Evolutionary conservation across 2,329 filamentous ascomycete genomes (phyloP).

Genomic region (Ophiostoma triangulosporum): DNA sequence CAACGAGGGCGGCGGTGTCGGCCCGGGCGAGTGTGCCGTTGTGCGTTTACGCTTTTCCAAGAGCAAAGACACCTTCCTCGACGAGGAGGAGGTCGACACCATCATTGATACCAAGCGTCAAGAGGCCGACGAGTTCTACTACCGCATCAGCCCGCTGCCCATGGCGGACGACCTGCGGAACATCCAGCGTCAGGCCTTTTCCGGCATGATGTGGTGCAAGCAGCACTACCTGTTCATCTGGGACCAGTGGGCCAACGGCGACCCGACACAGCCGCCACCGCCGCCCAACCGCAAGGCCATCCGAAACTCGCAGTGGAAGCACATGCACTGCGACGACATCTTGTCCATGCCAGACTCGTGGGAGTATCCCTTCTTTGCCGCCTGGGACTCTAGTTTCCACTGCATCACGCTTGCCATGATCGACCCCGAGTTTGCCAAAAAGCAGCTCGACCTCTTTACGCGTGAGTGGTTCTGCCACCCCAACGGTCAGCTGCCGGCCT

Average conservation of each 20-base stretch:
- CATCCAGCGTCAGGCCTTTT: constrained; percentile 86
- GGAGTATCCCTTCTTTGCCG: constrained; percentile 97
- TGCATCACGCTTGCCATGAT: constrained; percentile 95
- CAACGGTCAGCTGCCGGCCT: constrained; percentile 83
- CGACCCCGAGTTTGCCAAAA: constrained; percentile 94
- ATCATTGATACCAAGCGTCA: constrained; percentile 71
- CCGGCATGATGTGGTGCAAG: constrained; percentile 98
- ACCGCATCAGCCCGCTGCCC: constrained; percentile 78
- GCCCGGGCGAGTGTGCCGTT: constrained; percentile 84
- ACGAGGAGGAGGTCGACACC: constrained; percentile 87
- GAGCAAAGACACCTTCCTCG: constrained; percentile 62
- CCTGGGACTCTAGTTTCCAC: constrained; percentile 95
- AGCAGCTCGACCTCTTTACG: constrained; percentile 90
- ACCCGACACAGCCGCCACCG: constrained; percentile 76
- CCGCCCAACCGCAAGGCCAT: constrained; percentile 66
- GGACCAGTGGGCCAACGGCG: constrained; percentile 96
- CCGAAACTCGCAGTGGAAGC: constrained; percentile 83
- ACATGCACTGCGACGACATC: constrained; percentile 89
- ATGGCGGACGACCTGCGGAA: constrained; percentile 90
- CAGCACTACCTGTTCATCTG: constrained; percentile 94
- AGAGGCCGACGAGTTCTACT: constrained; percentile 97
- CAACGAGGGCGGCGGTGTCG: constrained; percentile 76
- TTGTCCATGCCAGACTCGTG: constrained; percentile 96
- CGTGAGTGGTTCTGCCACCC: constrained; percentile 98
- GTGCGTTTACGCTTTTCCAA: constrained; percentile 82